Conservation (phyloP, 2,329 filamentous ascomycete genomes). For the Dryadomyces quercus-mongolicae region DNA sequence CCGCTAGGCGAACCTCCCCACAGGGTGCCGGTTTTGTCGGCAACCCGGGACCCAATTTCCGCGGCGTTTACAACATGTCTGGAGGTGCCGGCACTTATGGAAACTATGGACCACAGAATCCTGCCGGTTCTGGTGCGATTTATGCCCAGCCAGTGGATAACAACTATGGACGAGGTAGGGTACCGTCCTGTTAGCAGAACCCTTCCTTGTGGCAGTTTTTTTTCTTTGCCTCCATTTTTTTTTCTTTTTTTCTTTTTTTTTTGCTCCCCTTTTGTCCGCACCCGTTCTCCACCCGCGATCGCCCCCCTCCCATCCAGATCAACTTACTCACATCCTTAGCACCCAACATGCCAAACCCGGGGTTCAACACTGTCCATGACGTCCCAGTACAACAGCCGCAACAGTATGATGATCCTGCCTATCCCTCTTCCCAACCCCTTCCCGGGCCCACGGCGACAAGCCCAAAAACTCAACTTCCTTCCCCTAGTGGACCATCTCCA, state of each 20-base stretch:
- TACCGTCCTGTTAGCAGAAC: slow-evolving; percentile 22
- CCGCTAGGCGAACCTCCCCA: slow-evolving; percentile 7
- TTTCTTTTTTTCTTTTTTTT: neutral
- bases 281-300: neutral
- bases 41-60: slow-evolving; percentile 4
- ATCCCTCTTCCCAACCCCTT: slow-evolving; percentile 7
- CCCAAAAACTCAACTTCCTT: slow-evolving; percentile 10
- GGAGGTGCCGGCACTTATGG: slow-evolving; percentile 37
- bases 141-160: slow-evolving; percentile 9
- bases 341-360: slow-evolving; percentile 25
- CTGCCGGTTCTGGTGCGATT: slow-evolving; percentile 10
- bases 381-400: slow-evolving; percentile 14
- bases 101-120: slow-evolving; percentile 23
- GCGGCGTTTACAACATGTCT: slow-evolving; percentile 1
- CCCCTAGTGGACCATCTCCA: slow-evolving; percentile 8
- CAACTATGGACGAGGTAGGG: slow-evolving; percentile 11
- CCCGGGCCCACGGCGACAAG: slow-evolving; percentile 6
- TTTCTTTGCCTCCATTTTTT: neutral
- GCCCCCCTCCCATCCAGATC: neutral
- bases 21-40: neutral
- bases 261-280: neutral
- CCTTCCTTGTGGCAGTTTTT: neutral
- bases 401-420: slow-evolving; percentile 32
- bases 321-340: slow-evolving; percentile 23
- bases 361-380: slow-evolving; percentile 29